Evolutionary conservation across 1,284 basidiomycete species (phyloP).

Genomic region (Laetiporus sulphureus): DNA sequence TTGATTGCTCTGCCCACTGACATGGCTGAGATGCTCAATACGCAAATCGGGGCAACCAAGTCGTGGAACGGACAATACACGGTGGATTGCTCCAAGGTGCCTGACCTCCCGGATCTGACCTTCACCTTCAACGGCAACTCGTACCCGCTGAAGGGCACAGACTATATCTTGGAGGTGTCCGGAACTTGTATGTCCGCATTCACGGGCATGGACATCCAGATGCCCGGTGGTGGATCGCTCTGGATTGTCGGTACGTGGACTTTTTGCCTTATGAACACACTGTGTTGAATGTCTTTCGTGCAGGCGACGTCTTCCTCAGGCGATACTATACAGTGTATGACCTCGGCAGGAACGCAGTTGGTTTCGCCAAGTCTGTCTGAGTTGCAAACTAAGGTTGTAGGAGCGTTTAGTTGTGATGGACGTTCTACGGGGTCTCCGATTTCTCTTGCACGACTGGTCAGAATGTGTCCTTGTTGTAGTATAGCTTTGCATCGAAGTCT

Average conservation of each 20-base stretch:
- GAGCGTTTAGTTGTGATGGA: too few species aligned
- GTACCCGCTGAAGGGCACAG: conserved; percentile 77
- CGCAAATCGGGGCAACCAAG: conserved; percentile 89
- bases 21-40: conserved; percentile 96
- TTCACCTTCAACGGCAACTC: conserved; percentile 80
- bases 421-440: too few species aligned
- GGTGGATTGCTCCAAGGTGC: conserved; percentile 84
- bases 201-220: conserved; percentile 87
- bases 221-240: conserved; percentile 81
- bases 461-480: too few species aligned
- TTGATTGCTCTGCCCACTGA: conserved; percentile 91
- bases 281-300: too few species aligned
- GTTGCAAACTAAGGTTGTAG: not conserved
- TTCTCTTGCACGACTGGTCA: too few species aligned
- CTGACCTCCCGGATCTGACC: conserved; percentile 79
- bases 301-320: conserved; percentile 82
- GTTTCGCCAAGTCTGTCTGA: conserved; percentile 55
- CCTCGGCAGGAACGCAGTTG: conserved; percentile 78
- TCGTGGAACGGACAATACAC: conserved; percentile 95
- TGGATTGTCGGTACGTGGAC: conserved; percentile 84
- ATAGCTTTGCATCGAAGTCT: too few species aligned
- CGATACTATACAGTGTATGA: conserved; percentile 96
- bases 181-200: conserved; percentile 95
- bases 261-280: too few species aligned
- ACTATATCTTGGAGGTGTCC: conserved; percentile 86